phyloP scores from a whole-genome alignment of 2,329 filamentous ascomycete genomes.

The Pseudopithomyces maydicus region DNA sequence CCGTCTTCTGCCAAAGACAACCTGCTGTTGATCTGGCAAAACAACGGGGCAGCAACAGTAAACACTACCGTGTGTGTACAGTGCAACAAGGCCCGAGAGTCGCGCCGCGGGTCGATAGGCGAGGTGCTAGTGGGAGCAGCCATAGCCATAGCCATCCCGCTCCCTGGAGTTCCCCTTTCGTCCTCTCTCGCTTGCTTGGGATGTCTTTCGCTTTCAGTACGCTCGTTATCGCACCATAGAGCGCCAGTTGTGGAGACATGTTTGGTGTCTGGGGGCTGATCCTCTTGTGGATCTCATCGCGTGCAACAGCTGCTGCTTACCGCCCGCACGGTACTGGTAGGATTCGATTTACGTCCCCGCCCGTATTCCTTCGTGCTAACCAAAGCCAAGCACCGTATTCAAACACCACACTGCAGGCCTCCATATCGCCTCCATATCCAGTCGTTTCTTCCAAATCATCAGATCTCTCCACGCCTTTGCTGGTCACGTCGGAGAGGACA shows the following conservation, averaged over 20 bases:
- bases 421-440: constrained; percentile 15
- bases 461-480: constrained; percentile 1
- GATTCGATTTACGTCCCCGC: constrained; percentile 16
- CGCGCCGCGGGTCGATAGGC: not conserved
- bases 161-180: constrained; percentile 27
- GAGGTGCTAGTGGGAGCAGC: constrained; percentile 16
- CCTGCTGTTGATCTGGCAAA: not conserved
- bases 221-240: constrained; percentile 23
- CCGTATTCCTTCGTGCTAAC: constrained; percentile 35
- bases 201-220: constrained; percentile 19
- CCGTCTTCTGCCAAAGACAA: not conserved
- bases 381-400: constrained; percentile 33
- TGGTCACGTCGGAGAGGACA: not conserved
- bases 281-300: constrained; percentile 21
- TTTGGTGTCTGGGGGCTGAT: constrained; percentile 11
- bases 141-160: constrained; percentile 22
- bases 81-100: not conserved
- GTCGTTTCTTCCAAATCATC: constrained; percentile 11
- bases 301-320: constrained; percentile 24
- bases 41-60: not conserved
- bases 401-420: constrained; percentile 24
- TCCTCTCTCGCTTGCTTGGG: constrained; percentile 4
- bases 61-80: not conserved
- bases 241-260: constrained; percentile 28
- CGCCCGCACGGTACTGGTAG: constrained; percentile 24